phyloP scores from a whole-genome alignment of 2,329 filamentous ascomycete genomes.

The Cladophialophora exuberans region DNA sequence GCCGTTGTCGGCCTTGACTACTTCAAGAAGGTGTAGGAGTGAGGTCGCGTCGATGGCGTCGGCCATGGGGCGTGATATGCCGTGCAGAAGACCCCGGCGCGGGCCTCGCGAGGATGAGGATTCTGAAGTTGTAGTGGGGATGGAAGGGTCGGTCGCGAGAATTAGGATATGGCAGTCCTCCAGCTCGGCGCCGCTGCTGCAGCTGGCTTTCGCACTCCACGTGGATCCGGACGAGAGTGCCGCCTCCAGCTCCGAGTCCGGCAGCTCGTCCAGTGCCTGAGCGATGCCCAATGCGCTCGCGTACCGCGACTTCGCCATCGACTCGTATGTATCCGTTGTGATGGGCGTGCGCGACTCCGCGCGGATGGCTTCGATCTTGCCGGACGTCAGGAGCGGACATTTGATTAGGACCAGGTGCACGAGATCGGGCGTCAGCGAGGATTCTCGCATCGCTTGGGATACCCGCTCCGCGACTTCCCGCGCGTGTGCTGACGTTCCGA shows the following conservation, averaged over 20 bases:
- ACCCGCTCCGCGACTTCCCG: slow-evolving; percentile 32
- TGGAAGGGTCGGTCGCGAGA: slow-evolving; percentile 35
- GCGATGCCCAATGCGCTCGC: slow-evolving; percentile 39
- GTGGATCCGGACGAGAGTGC: slow-evolving; percentile 26
- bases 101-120: not conserved
- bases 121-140: not conserved
- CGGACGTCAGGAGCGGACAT: slow-evolving; percentile 38
- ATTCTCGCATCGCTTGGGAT: slow-evolving; percentile 26
- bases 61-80: slow-evolving; percentile 12
- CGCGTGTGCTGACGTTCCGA: slow-evolving; percentile 38
- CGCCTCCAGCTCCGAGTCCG: slow-evolving; percentile 24
- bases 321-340: slow-evolving; percentile 39
- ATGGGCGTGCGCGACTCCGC: slow-evolving; percentile 30
- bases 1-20: slow-evolving; percentile 5
- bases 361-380: slow-evolving; percentile 35
- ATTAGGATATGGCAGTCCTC: slow-evolving; percentile 40
- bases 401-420: slow-evolving; percentile 38
- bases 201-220: slow-evolving; percentile 39
- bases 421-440: slow-evolving; percentile 24
- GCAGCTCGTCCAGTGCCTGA: slow-evolving; percentile 35
- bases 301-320: slow-evolving; percentile 41
- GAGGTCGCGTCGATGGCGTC: slow-evolving; percentile 21
- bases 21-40: slow-evolving; percentile 5
- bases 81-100: not conserved
- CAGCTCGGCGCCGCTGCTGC: slow-evolving; percentile 40